A percentile compares a stretch with the other conserved stretches of the same genome.
These are phyloP conservation scores for Ustilago esculenta DNA, from an alignment of 1,284 basidiomycete species.

Conservation along the genomic window DNA sequence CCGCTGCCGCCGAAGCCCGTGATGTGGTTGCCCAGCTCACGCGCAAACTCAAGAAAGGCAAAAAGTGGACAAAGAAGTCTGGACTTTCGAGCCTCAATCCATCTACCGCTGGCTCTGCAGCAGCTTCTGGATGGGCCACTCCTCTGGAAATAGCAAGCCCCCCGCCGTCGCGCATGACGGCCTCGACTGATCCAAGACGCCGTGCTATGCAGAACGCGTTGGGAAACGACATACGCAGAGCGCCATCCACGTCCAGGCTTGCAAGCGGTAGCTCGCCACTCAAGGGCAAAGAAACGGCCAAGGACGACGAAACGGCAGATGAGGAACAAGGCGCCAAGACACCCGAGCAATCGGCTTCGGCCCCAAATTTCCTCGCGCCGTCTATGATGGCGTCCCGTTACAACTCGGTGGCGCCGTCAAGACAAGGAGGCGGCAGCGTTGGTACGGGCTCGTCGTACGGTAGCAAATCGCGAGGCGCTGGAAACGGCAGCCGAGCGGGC, in stretches of 20 bases:
- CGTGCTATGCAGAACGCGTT: slow-evolving; percentile 44
- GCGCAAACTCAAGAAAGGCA: slow-evolving; percentile 43
- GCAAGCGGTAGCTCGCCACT: slow-evolving; percentile 26
- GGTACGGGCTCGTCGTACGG: slow-evolving; percentile 38
- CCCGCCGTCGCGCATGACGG: slow-evolving; percentile 46
- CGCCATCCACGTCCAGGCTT: slow-evolving; percentile 12
- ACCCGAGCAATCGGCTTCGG: slow-evolving; percentile 30
- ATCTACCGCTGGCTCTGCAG: slow-evolving; percentile 26
- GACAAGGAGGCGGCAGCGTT: slow-evolving; percentile 43
- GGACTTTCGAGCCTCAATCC: slow-evolving; percentile 42
- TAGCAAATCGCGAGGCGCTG: slow-evolving; percentile 20
- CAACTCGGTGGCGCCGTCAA: slow-evolving; percentile 40
- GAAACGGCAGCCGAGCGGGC: slow-evolving; percentile 21
- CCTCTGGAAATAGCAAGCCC: slow-evolving; percentile 42
- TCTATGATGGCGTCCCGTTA: slow-evolving; percentile 29
- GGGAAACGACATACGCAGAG: slow-evolving; percentile 17
- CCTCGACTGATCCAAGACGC: slow-evolving; percentile 32
- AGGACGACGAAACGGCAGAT: slow-evolving; percentile 12
- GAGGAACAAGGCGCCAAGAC: slow-evolving; percentile 16
- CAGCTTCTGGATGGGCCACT: slow-evolving; percentile 37
- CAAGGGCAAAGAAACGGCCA: slow-evolving; percentile 29
- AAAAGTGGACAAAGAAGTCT: slow-evolving; percentile 27
- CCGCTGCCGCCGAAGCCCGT: slow-evolving; percentile 40
- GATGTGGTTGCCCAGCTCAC: slow-evolving; percentile 41
- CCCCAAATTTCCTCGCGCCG: slow-evolving; percentile 33